Percentiles rank a stretch among this genome's conserved stretches.
Conservation (phyloP, 257 asterid species). For the Eustoma russellianum region DNA sequence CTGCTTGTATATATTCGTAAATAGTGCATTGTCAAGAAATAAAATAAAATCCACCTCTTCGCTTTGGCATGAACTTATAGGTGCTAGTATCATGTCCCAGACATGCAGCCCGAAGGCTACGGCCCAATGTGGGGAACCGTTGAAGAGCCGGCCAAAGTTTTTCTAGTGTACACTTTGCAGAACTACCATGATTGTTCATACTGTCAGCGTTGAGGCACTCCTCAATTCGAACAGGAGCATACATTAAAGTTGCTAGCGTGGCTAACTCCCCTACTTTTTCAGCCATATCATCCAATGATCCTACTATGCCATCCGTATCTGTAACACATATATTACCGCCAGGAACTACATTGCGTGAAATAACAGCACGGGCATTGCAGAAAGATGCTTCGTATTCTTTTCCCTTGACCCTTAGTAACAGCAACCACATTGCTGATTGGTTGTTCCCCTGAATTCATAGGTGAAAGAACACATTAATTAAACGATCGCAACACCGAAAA, state of each 20-base stretch:
- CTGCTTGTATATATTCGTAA: no score
- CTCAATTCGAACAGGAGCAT: conserved; percentile 81
- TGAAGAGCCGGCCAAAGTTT: conserved; percentile 91
- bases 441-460: conserved; percentile 66
- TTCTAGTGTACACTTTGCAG: conserved; percentile 94
- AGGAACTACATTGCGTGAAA: conserved; percentile 50
- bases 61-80: conserved; percentile 41
- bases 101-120: conserved; percentile 74
- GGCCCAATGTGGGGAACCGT: conserved; percentile 84
- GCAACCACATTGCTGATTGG: conserved; percentile 85
- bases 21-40: conserved; percentile 3
- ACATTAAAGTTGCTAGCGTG: conserved; percentile 92
- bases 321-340: conserved; percentile 48
- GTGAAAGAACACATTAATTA: conserved; percentile 12
- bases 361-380: conserved; percentile 89
- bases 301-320: conserved; percentile 62
- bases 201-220: conserved; percentile 95
- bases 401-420: conserved; percentile 79
- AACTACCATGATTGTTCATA: conserved; percentile 69
- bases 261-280: conserved; percentile 99
- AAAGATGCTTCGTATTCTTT: conserved; percentile 94
- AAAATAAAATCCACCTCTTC: conserved; percentile 37
- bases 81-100: conserved; percentile 74
- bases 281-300: conserved; percentile 93
- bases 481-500: background rate